Evolutionary conservation across 306 rosid genomes (phyloP).

Genomic region (Pueraria montana): DNA sequence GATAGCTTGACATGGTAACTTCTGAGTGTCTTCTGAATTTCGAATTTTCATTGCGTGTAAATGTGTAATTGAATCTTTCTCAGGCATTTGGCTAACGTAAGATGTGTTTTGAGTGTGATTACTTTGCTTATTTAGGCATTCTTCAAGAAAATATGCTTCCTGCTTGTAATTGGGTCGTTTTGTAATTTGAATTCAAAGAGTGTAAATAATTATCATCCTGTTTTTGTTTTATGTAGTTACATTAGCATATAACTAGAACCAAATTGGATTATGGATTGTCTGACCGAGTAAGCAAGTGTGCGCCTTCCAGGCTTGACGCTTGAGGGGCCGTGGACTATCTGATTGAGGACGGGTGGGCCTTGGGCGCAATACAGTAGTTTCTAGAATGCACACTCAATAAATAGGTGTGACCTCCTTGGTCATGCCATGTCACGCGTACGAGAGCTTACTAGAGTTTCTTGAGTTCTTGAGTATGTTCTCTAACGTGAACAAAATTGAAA

Average conservation of each 20-base stretch:
- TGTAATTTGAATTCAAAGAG: background rate
- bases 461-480: background rate
- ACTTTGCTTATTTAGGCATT: background rate
- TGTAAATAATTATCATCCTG: background rate
- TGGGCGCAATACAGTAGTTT: background rate
- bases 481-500: background rate
- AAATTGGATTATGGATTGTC: too few species aligned
- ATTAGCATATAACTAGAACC: background rate
- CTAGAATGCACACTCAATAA: background rate
- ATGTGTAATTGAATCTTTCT: background rate
- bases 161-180: background rate
- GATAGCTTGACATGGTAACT: slow-evolving; percentile 54
- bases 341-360: background rate
- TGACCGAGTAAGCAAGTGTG: too few species aligned
- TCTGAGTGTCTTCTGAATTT: slow-evolving; percentile 35
- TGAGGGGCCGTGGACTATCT: background rate
- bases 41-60: background rate
- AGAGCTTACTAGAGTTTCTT: background rate
- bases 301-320: background rate
- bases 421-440: background rate
- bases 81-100: background rate
- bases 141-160: background rate
- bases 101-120: background rate
- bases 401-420: background rate
- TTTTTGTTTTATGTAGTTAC: background rate